A percentile compares a stretch with the other conserved stretches of the same genome.
These are phyloP conservation scores for Beauveria asiatica DNA, from an alignment of 2,329 filamentous ascomycete genomes.

Conservation along the genomic window DNA sequence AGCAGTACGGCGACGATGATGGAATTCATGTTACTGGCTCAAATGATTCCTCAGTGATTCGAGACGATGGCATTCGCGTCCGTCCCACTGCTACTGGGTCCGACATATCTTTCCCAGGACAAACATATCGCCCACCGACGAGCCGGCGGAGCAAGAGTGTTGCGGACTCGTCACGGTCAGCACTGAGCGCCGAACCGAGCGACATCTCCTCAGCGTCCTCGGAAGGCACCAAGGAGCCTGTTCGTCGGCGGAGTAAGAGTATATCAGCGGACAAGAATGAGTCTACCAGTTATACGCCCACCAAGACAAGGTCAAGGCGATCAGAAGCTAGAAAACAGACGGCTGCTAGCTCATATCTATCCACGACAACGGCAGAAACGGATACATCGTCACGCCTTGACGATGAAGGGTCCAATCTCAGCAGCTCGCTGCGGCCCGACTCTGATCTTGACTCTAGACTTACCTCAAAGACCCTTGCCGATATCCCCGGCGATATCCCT, in stretches of 20 bases:
- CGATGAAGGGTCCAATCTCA: slow-evolving; percentile 22
- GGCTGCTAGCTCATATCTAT: slow-evolving; percentile 2
- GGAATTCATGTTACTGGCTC: slow-evolving; percentile 22
- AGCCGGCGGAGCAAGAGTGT: slow-evolving; percentile 10
- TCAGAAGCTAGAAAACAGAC: slow-evolving; percentile 17
- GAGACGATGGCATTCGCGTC: slow-evolving; percentile 15
- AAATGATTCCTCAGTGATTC: slow-evolving; percentile 8
- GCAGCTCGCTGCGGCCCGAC: slow-evolving; percentile 18
- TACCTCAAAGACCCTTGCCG: slow-evolving; percentile 45
- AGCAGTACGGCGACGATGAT: slow-evolving; percentile 20
- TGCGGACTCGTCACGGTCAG: not conserved
- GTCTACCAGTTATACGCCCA: slow-evolving; percentile 30
- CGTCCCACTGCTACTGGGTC: slow-evolving; percentile 13
- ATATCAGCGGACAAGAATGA: slow-evolving; percentile 10
- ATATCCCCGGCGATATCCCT: slow-evolving; percentile 49
- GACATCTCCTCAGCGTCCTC: slow-evolving; percentile 8
- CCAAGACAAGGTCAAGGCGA: slow-evolving; percentile 24
- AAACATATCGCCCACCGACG: slow-evolving; percentile 10
- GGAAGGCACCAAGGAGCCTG: slow-evolving; percentile 5
- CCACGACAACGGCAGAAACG: not conserved
- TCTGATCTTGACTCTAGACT: slow-evolving; percentile 29
- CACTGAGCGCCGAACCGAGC: not conserved
- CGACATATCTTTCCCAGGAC: slow-evolving; percentile 14
- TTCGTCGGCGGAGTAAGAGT: slow-evolving; percentile 3
- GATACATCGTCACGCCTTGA: slow-evolving; percentile 22